A percentile compares a stretch with the other conserved stretches of the same genome.
Evolutionary conservation across 495 filamentous ascomycete genomes (phyloP).

Genomic region (Tuber magnatum): DNA sequence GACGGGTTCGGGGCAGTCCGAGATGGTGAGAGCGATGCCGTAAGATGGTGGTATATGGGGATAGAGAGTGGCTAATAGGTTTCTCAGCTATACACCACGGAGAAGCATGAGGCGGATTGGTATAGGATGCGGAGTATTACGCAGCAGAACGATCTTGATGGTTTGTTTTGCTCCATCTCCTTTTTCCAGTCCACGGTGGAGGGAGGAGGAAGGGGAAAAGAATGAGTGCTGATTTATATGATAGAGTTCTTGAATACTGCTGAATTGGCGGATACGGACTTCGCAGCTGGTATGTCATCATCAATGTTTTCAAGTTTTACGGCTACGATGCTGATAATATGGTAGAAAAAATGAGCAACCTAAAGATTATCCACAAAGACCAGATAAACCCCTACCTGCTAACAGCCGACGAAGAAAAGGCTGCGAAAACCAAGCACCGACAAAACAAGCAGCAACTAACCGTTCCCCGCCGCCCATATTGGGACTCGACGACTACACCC

Average conservation of each 20-base stretch:
- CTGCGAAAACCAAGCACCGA: constrained; percentile 68
- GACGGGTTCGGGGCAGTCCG: constrained; percentile 9
- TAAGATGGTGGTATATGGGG: constrained; percentile 39
- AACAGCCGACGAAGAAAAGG: constrained; percentile 75
- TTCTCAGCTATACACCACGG: constrained; percentile 33
- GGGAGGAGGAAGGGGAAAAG: neutral
- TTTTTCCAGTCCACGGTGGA: constrained; percentile 15
- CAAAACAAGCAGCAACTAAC: constrained; percentile 70
- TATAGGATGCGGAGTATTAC: constrained; percentile 98
- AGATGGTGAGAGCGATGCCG: constrained; percentile 16
- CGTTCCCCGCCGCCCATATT: constrained; percentile 80
- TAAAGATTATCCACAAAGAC: constrained; percentile 94
- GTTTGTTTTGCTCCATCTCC: constrained; percentile 43
- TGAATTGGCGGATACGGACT: constrained; percentile 93
- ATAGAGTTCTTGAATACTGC: constrained; percentile 70
- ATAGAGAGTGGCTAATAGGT: constrained; percentile 29
- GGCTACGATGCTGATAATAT: constrained; percentile 2
- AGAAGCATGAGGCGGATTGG: constrained; percentile 69
- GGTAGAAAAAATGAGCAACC: constrained; percentile 87
- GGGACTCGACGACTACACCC: constrained; percentile 77
- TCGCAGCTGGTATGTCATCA: constrained; percentile 58
- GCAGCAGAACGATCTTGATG: constrained; percentile 89
- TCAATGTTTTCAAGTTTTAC: neutral
- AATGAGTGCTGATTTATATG: constrained; percentile 10
- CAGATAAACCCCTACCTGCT: constrained; percentile 94